Evolutionary conservation across 176 grass and related monocot species (phyloP).

Genomic region (Zea mays): DNA sequence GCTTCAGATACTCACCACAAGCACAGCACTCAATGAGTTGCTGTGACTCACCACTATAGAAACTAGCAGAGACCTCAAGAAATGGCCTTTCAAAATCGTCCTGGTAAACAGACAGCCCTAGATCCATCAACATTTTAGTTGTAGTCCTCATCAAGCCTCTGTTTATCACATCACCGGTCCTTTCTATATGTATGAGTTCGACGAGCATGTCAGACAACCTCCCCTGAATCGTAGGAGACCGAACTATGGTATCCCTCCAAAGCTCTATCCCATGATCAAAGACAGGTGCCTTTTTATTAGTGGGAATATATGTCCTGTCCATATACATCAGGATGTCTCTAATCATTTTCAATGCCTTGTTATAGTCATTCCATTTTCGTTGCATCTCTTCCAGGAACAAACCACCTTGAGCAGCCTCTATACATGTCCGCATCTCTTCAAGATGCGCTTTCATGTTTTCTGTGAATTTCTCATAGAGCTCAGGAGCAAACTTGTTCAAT

Average conservation of each 20-base stretch:
- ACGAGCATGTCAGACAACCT: slow-evolving; percentile 63
- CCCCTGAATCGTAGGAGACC: slow-evolving; percentile 48
- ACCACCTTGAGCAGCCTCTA: slow-evolving; percentile 65
- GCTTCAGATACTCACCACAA: slow-evolving; percentile 84
- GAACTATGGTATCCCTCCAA: slow-evolving; percentile 74
- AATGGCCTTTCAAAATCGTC: slow-evolving; percentile 83
- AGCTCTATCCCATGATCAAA: slow-evolving; percentile 76
- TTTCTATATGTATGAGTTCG: slow-evolving; percentile 65
- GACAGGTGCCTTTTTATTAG: slow-evolving; percentile 61
- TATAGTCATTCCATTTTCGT: slow-evolving; percentile 73
- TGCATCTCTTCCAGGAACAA: slow-evolving; percentile 69
- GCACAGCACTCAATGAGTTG: slow-evolving; percentile 72
- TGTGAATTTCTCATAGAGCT: slow-evolving; percentile 62
- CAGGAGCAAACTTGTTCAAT: slow-evolving; percentile 63
- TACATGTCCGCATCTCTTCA: slow-evolving; percentile 57
- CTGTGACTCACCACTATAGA: slow-evolving; percentile 75
- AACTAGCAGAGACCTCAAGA: slow-evolving; percentile 72
- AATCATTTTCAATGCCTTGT: slow-evolving; percentile 82
- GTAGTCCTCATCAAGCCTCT: slow-evolving; percentile 73
- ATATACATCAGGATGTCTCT: slow-evolving; percentile 88
- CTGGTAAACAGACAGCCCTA: slow-evolving; percentile 73
- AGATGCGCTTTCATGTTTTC: slow-evolving; percentile 64
- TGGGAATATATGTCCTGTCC: slow-evolving; percentile 67
- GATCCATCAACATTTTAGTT: slow-evolving; percentile 81
- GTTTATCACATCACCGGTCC: slow-evolving; percentile 77